Percentiles rank a stretch among this genome's conserved stretches.
phyloP scores from a whole-genome alignment of 345 rosid genomes.

The sweet orange (Citrus sinensis) region DVS_A1.0 CM039162.1:30626001-30626500 shows the following conservation, averaged over 20 bases:
- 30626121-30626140: neutral
- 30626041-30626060: neutral
- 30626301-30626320: neutral
- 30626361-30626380: neutral
- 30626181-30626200: neutral
- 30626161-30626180: neutral
- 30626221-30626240: neutral
- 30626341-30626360: neutral
- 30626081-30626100: neutral
- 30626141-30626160: neutral
- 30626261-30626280: neutral
- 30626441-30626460: neutral
- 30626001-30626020: neutral
- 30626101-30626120: neutral
- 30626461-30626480: neutral
- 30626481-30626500: neutral
- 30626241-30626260: neutral
- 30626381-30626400: neutral
- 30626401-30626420: neutral
- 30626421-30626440: neutral
- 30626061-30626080: too few species aligned
- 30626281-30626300: neutral
- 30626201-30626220: too few species aligned
- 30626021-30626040: neutral
- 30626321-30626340: neutral